A percentile compares a stretch with the other conserved stretches of the same genome.
phyloP scores from a whole-genome alignment of 1,139 yeast genomes.

The Scheffersomyces cryptocercus region DNA sequence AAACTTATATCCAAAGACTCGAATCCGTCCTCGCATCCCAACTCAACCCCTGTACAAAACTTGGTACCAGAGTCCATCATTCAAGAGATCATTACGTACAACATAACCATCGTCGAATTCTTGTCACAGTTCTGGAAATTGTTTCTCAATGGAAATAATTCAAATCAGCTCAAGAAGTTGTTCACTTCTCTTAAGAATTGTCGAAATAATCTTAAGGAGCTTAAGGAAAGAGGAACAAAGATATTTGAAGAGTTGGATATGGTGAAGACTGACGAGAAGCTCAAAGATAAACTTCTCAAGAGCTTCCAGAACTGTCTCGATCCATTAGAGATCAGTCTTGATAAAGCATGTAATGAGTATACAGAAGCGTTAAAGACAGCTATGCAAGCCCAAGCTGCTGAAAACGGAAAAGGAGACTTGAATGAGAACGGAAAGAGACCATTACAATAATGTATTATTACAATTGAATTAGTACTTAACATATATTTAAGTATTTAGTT shows the following conservation, averaged over 20 bases:
- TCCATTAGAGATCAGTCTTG: conserved; percentile 31
- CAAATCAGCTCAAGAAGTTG: conserved; percentile 40
- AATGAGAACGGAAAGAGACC: conserved; percentile 33
- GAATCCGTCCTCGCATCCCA: conserved; percentile 6
- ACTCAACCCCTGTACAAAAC: conserved; percentile 13
- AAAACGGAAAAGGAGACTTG: conserved; percentile 10
- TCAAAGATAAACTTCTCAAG: conserved; percentile 32
- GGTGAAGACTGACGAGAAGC: conserved; percentile 27
- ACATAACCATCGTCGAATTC: conserved; percentile 43
- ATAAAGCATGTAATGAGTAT: conserved; percentile 34
- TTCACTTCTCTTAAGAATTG: conserved; percentile 38
- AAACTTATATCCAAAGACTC: conserved; percentile 26
- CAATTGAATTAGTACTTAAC: conserved; percentile 1
- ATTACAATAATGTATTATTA: conserved; percentile 7
- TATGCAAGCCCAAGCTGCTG: conserved; percentile 8
- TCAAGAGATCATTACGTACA: conserved; percentile 40
- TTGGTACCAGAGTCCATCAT: conserved; percentile 26
- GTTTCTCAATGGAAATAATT: conserved; percentile 38
- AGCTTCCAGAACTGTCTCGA: conserved; percentile 32
- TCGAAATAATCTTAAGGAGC: conserved; percentile 13
- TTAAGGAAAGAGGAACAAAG: conserved; percentile 11
- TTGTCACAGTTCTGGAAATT: conserved; percentile 48
- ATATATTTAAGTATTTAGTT: neutral
- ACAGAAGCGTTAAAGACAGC: conserved; percentile 26
- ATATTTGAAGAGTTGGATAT: conserved; percentile 10